phyloP scores from a whole-genome alignment of 192 early-diverging fungal species.

The Coemansia sp. region DNA sequence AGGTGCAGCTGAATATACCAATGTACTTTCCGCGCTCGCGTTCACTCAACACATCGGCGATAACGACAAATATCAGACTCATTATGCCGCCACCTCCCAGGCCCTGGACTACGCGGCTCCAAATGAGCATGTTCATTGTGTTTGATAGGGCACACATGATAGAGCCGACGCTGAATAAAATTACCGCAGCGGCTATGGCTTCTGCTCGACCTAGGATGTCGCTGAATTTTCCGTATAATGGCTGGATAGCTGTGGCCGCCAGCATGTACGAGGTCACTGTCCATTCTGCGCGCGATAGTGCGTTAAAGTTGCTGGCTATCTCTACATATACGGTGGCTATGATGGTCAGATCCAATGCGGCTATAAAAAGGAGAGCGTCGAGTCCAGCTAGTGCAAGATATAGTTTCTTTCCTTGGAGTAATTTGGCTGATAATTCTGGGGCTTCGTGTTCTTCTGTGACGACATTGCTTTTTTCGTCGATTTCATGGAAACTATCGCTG shows the following conservation, averaged over 20 bases:
- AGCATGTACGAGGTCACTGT: constrained; percentile 75
- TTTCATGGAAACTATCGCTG: too few relatives aligned
- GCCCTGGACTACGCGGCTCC: constrained; percentile 74
- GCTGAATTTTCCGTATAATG: constrained; percentile 74
- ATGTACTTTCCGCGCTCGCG: constrained; percentile 86
- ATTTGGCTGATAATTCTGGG: not conserved
- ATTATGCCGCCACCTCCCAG: constrained; percentile 80
- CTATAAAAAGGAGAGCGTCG: constrained; percentile 68
- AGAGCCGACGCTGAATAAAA: constrained; percentile 77
- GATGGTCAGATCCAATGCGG: constrained; percentile 81
- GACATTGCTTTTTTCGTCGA: too few relatives aligned
- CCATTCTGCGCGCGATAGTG: constrained; percentile 73
- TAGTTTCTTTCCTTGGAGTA: constrained; percentile 10
- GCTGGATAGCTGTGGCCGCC: constrained; percentile 59
- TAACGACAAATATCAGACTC: constrained; percentile 71
- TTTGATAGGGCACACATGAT: constrained; percentile 75
- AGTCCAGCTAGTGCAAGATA: constrained; percentile 53
- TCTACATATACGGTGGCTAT: constrained; percentile 72
- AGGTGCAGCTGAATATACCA: constrained; percentile 73
- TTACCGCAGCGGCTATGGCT: constrained; percentile 71
- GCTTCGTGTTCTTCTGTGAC: not conserved
- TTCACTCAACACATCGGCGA: constrained; percentile 82
- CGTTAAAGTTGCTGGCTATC: constrained; percentile 73
- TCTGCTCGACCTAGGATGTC: constrained; percentile 89
- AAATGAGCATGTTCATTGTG: constrained; percentile 66